These are phyloP conservation scores for Citrus reticulata DNA, from an alignment of 345 rosid species.

Conservation along the genomic window DNA sequence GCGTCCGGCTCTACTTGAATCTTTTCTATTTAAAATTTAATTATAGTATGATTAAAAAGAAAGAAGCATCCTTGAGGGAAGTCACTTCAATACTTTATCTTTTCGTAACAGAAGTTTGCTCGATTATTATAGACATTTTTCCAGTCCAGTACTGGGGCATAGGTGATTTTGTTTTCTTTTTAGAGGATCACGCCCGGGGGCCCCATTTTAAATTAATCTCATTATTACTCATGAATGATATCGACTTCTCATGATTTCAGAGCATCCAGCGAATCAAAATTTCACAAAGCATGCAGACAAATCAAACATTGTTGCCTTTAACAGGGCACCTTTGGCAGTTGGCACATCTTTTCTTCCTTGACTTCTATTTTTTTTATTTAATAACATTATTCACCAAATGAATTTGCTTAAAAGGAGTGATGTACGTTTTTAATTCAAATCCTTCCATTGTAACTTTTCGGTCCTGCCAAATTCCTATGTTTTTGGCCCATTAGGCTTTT, in stretches of 20 bases:
- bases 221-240: conserved; percentile 15
- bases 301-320: not conserved
- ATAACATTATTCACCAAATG: not conserved
- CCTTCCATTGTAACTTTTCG: not conserved
- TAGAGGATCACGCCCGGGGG: conserved; percentile 22
- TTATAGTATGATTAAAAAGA: conserved; percentile 1
- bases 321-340: not conserved
- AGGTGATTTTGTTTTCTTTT: conserved; percentile 29
- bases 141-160: conserved; percentile 14
- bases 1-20: conserved; percentile 18
- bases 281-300: not conserved
- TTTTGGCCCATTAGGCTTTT: not conserved
- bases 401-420: not conserved
- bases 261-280: not conserved
- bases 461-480: not conserved
- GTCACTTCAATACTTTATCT: conserved; percentile 13
- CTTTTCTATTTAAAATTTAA: not conserved
- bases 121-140: conserved; percentile 14
- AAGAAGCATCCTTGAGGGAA: conserved; percentile 2
- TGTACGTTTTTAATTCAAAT: not conserved
- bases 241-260: conserved; percentile 6
- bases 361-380: not conserved
- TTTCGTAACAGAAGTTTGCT: conserved; percentile 4
- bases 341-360: not conserved
- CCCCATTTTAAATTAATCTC: conserved; percentile 18